Evolutionary conservation across 179 eudicot genomes (phyloP).

Genomic region (Gypsophila paniculata): DNA sequence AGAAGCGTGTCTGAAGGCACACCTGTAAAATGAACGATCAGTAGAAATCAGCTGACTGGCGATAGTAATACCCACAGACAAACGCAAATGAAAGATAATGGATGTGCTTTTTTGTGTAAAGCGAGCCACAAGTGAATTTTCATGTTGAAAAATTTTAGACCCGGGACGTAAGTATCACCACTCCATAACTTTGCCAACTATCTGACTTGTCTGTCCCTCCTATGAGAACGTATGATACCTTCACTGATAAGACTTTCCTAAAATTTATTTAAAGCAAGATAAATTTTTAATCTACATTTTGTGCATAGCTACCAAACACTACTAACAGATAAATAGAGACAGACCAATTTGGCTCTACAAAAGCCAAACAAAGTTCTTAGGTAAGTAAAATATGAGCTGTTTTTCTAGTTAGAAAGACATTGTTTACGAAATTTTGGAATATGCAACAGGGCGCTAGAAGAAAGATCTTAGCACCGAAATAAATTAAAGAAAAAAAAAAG

Average conservation of each 20-base stretch:
- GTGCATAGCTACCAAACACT: not conserved
- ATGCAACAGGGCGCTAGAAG: not conserved
- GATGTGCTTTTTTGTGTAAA: too few species aligned
- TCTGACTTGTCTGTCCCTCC: not conserved
- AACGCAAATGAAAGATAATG: not conserved
- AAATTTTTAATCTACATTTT: too few species aligned
- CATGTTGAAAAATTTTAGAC: not conserved
- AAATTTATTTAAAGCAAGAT: too few species aligned
- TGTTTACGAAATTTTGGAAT: not conserved
- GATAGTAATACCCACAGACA: not conserved
- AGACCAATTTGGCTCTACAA: not conserved
- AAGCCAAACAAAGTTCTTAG: not conserved
- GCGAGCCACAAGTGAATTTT: too few species aligned
- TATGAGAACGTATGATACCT: too few species aligned
- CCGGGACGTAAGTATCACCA: not conserved
- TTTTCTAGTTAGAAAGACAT: not conserved
- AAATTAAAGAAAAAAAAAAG: not conserved
- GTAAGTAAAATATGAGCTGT: not conserved
- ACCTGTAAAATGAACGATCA: constrained; percentile 26
- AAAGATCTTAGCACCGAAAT: not conserved
- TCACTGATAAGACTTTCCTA: too few species aligned
- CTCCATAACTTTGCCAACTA: not conserved
- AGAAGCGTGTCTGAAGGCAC: constrained; percentile 28
- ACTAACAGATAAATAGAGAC: not conserved
- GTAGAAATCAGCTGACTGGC: constrained; percentile 5